Base-by-base conservation (phyloP, 202 grass and related monocot species). In the Eragrostis tef region DNA sequence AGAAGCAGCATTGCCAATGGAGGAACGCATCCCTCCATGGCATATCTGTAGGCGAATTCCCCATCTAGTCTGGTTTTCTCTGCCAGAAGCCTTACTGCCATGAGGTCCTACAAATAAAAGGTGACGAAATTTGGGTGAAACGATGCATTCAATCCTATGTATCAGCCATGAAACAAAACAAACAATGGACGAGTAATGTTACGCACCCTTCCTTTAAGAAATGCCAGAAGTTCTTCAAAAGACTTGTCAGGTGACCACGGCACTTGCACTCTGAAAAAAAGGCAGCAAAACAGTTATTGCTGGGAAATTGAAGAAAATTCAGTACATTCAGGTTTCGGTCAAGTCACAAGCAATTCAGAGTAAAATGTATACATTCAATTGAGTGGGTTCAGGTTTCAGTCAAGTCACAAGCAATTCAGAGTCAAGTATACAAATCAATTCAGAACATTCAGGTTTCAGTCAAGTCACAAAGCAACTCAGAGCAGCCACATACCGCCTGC, bases 201-300 rank as follows among this genome's bases (percentile, higher is more conserved):
- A 65, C 83, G 14, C 44, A 92, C 90, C 83, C 49, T 83, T 81
- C 58, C 58, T 44, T 74, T 52, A 67, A 92, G 75, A 81, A 16
- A 69, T 58, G 75, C 65, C 50, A 92, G 70, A 64, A 92, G 83
- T 50, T 92, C 90, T 53, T 92, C 90, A 16, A 84, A 47, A 22
- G 86, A 67, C 50, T 51, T 76, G 26, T 86, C 84, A 9, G 41
- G 42, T 8, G 90, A 81, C 90, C 90, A 89, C 15, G 86, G 63
- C 43, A 86, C 77, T 64, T 92, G 83, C 75, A 73, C 77, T 68
- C 90, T 89, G 72, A 58, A 77, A 20, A 26, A 75, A 64, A 65
- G 41, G 44, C 22, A 83, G 26, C 20, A 51, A 3, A 16, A 77
- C 12, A 76, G 64, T 77, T 34, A 79, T 58, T 79, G 11, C 24